Evolutionary conservation across 2,329 filamentous ascomycete species (phyloP).

Genomic region (Fusarium anguioides): DNA sequence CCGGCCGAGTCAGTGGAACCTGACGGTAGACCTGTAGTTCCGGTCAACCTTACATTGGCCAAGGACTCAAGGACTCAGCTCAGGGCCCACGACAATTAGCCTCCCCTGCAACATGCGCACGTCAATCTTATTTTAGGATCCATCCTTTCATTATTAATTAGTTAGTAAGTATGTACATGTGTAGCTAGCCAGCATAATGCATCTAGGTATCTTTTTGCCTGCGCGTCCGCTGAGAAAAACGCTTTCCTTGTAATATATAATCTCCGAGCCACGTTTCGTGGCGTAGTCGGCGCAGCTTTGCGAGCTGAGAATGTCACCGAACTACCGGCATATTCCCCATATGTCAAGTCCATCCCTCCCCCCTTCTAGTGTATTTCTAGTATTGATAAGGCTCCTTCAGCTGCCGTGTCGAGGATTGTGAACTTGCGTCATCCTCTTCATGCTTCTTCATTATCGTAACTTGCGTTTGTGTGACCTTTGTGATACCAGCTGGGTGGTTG

Average conservation of each 20-base stretch:
- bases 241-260: not conserved
- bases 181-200: not conserved
- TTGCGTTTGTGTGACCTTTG: slow-evolving; percentile 39
- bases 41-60: too few species aligned
- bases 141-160: slow-evolving; percentile 19
- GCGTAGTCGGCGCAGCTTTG: not conserved
- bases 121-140: not conserved
- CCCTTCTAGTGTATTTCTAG: not conserved
- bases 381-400: slow-evolving; percentile 26
- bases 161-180: not conserved
- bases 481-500: slow-evolving; percentile 29
- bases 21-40: too few species aligned
- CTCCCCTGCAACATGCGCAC: not conserved
- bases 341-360: not conserved
- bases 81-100: not conserved
- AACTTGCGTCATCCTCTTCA: slow-evolving; percentile 36
- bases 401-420: slow-evolving; percentile 38
- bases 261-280: not conserved
- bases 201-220: too few species aligned
- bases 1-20: too few species aligned
- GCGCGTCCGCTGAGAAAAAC: not conserved
- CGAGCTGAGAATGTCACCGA: not conserved
- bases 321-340: not conserved
- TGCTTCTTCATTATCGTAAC: slow-evolving; percentile 33
- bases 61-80: too few species aligned